A percentile compares a stretch with the other conserved stretches of the same genome.
These are phyloP conservation scores for Pinus tabuliformis DNA, from an alignment of 75 land plant genomes.

Conservation along the genomic window DNA sequence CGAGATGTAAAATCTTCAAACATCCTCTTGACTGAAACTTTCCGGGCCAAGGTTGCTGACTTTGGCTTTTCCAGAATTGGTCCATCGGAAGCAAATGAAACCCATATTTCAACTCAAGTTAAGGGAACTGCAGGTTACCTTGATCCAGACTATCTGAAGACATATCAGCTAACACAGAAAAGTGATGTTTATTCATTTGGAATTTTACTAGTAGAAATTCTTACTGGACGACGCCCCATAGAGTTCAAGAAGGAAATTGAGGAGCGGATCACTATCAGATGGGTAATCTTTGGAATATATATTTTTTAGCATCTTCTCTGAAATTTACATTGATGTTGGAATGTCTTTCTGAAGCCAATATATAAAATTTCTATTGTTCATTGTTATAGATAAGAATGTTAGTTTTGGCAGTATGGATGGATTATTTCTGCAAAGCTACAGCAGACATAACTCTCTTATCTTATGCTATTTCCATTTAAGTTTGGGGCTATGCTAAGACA, in stretches of 20 bases:
- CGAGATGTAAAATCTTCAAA: slow-evolving; percentile 97
- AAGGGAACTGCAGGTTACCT: slow-evolving; percentile 98
- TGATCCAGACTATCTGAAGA: slow-evolving; percentile 95
- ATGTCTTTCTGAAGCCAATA: too few species aligned
- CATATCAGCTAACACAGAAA: slow-evolving; percentile 83
- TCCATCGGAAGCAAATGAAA: slow-evolving; percentile 59
- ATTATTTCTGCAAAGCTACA: neutral
- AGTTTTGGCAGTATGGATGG: neutral
- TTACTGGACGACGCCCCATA: slow-evolving; percentile 91
- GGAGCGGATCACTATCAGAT: slow-evolving; percentile 86
- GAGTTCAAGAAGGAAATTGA: slow-evolving; percentile 55
- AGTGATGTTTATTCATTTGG: slow-evolving; percentile 98
- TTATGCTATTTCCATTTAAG: neutral
- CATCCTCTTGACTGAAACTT: slow-evolving; percentile 77
- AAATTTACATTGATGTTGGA: slow-evolving; percentile 1
- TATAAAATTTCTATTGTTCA: neutral
- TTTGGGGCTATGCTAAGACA: neutral
- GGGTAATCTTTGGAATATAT: slow-evolving; percentile 57
- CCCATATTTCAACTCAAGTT: slow-evolving; percentile 92
- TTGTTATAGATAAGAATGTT: neutral
- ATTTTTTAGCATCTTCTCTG: neutral
- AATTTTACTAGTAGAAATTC: slow-evolving; percentile 70
- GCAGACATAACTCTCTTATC: neutral
- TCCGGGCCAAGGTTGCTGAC: slow-evolving; percentile 92
- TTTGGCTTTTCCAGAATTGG: slow-evolving; percentile 94